Base-by-base conservation (phyloP, 1,284 basidiomycete genomes). In the Farysia itapuensis region DNA sequence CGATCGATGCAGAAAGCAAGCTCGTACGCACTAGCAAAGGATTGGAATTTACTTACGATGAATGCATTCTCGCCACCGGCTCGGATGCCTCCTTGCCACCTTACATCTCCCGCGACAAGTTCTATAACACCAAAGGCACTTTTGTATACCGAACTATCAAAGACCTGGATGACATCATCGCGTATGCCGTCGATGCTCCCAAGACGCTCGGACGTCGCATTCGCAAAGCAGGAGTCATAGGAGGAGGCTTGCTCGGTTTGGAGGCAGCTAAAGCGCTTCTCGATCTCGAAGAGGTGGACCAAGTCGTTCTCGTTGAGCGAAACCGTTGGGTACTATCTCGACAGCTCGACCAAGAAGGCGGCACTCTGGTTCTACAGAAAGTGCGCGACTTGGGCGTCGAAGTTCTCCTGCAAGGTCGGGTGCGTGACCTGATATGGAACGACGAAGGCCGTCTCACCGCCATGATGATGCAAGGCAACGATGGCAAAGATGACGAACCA, bases 181-280 rank as follows among this genome's bases (percentile, higher is more conserved):
- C 39, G 18, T 68, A 65, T 15, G 53, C 59, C 2, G 59, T 45
- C 18, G 52, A 57, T 12, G 59, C 56, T 14, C 51, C 56, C 23
- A 54, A 49, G 31, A 54, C 51, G 16, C 20, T 61, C 20, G 54
- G 57, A 9, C 52, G 56, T 21, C 50, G 60, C 15, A 48, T 59
- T 15, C 59, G 53, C 19, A 63, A 51, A 34, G 84, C 83, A 0
- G 80, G 82, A 4, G 82, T 88, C 4, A 80, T 88, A 14, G 86
- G 86, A n/a, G 86, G 86, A 15, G 86, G 86, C 24, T 76, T 88
- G 1, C 80, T 88, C 13, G 86, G 86, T 13, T 79, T 88, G 20
- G 86, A 88, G 77, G 86, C 86, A 0, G 86, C 86, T 12, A 87
- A 87, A 65, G 86, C 86, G 0, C 80, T 85, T 5, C 82, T 84